Conservation (phyloP, 176 grass and related monocot species). For the Alopecurus myosuroides region DNA sequence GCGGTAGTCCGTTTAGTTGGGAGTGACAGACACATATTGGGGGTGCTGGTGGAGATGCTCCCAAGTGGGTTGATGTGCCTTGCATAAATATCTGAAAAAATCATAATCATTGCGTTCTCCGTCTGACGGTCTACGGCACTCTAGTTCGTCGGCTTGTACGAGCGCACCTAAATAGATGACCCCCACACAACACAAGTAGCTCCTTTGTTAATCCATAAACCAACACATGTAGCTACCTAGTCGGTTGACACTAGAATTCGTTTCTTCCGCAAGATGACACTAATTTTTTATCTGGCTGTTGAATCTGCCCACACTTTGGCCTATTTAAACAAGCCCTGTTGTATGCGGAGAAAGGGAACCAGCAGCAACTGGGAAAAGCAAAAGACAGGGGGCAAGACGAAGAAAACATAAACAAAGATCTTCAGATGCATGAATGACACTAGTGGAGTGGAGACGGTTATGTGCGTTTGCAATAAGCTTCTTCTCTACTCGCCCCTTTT, state of each 20-base stretch:
- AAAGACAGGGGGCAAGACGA: background rate
- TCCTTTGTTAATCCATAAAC: background rate
- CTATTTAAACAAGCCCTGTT: background rate
- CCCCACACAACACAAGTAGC: background rate
- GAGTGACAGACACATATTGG: too few relatives aligned
- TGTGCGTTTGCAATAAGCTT: slow-evolving; percentile 10
- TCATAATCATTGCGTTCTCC: background rate
- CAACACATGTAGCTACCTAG: background rate
- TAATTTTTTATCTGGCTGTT: background rate
- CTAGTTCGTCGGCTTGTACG: background rate
- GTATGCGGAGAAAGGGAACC: background rate
- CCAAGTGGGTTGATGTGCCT: too few relatives aligned
- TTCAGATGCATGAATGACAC: background rate
- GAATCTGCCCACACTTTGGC: background rate
- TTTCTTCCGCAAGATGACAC: background rate
- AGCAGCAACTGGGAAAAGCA: background rate
- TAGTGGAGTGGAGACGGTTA: slow-evolving; percentile 29
- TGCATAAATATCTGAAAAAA: too few relatives aligned
- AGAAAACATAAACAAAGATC: background rate
- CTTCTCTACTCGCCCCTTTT: background rate
- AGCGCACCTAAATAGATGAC: background rate
- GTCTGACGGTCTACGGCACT: background rate
- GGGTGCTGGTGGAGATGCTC: too few relatives aligned
- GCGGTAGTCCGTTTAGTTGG: too few relatives aligned
- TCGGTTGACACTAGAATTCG: background rate